Evolutionary conservation across 108 stramenopile species (phyloP).

Genomic region (Nannochloropsis oceanica): DNA sequence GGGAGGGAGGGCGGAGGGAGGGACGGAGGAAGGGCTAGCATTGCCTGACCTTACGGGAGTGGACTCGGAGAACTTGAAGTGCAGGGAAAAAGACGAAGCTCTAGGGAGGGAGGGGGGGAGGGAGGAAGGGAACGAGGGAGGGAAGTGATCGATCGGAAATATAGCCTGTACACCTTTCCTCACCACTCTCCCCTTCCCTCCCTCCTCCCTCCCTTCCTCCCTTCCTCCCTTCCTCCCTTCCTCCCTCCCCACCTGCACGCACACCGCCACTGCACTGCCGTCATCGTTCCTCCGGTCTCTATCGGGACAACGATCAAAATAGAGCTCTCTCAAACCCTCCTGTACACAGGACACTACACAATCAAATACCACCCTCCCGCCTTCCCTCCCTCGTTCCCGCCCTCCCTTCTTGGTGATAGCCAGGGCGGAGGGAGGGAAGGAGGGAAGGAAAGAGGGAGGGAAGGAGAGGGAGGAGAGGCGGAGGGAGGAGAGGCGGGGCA

Average conservation of each 20-base stretch:
- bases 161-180: background rate
- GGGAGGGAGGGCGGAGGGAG: background rate
- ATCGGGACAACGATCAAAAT: background rate
- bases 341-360: background rate
- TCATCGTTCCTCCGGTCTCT: background rate
- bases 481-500: background rate
- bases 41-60: background rate
- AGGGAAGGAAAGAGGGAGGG: too few species aligned
- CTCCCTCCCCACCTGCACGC: background rate
- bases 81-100: background rate
- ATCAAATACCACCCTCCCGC: background rate
- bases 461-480: background rate
- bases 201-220: background rate
- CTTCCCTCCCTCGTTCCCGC: background rate
- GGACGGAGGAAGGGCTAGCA: background rate
- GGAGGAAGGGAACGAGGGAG: background rate
- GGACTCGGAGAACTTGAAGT: background rate
- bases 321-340: background rate
- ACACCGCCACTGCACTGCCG: background rate
- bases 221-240: background rate
- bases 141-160: background rate
- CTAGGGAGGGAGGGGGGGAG: background rate
- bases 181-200: background rate
- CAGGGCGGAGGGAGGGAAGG: background rate
- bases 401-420: background rate